These are phyloP conservation scores for Jacaranda mimosifolia DNA, from an alignment of 257 asterid species.

Conservation along the genomic window DNA sequence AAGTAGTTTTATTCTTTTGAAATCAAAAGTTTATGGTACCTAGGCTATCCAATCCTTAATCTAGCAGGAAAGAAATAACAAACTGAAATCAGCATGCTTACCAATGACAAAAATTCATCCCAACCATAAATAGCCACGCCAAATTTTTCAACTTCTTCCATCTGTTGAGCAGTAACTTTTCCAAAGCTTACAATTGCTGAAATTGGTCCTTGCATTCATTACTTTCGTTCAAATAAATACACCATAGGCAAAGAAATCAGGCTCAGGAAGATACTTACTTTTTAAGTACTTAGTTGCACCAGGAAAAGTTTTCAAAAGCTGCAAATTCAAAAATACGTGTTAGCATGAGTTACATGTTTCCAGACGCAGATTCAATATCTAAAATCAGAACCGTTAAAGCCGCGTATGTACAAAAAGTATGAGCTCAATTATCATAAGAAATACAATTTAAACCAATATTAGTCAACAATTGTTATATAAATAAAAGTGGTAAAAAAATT, in stretches of 20 bases:
- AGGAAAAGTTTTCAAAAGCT: constrained; percentile 75
- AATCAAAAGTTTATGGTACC: neutral
- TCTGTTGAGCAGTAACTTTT: constrained; percentile 59
- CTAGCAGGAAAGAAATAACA: constrained; percentile 23
- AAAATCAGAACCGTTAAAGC: neutral
- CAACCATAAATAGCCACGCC: constrained; percentile 61
- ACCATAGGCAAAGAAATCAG: constrained; percentile 4
- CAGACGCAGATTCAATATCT: neutral
- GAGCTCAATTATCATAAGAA: neutral
- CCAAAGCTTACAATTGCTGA: constrained; percentile 80
- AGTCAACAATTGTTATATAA: neutral
- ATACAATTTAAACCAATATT: neutral
- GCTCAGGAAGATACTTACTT: constrained; percentile 51
- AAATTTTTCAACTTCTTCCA: constrained; percentile 57
- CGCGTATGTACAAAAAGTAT: neutral
- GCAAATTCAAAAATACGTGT: constrained; percentile 39
- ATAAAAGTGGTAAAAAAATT: neutral
- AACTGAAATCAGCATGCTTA: constrained; percentile 34
- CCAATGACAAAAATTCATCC: constrained; percentile 67
- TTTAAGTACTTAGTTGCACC: constrained; percentile 58
- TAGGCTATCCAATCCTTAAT: neutral
- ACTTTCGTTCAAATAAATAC: neutral
- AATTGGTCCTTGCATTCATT: constrained; percentile 11
- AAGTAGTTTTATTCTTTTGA: neutral
- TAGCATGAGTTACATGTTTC: constrained; percentile 26